Evolutionary conservation across 2,329 filamentous ascomycete genomes (phyloP).

Genomic region (Daldinia sp.): DNA sequence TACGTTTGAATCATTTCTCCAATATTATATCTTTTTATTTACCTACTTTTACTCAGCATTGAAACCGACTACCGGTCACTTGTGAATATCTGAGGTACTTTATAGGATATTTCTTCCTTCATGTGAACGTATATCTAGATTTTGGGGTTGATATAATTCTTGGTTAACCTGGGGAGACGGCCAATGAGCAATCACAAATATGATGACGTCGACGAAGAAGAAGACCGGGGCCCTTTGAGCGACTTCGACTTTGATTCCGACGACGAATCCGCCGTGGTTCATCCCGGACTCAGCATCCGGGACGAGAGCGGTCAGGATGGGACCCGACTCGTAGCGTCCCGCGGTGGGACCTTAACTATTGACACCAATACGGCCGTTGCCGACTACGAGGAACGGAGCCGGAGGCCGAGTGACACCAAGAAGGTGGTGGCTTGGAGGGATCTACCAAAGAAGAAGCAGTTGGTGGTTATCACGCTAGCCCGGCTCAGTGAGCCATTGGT

Average conservation of each 20-base stretch:
- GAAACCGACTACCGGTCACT: neutral
- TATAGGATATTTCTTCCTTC: neutral
- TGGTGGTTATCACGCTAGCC: slow-evolving; percentile 81
- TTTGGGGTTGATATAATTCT: neutral
- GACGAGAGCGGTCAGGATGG: slow-evolving; percentile 33
- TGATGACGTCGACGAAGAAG: slow-evolving; percentile 30
- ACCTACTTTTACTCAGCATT: neutral
- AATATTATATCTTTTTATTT: neutral
- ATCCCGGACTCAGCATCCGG: slow-evolving; percentile 27
- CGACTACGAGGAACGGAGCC: neutral
- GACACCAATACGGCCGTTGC: slow-evolving; percentile 24
- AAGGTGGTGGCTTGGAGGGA: slow-evolving; percentile 48
- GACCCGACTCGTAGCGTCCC: slow-evolving; percentile 24
- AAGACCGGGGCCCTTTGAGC: slow-evolving; percentile 41
- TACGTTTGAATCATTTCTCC: neutral
- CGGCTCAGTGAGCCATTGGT: slow-evolving; percentile 85
- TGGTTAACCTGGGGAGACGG: slow-evolving; percentile 8
- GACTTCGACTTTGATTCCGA: slow-evolving; percentile 34
- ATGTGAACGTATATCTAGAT: slow-evolving; percentile 12
- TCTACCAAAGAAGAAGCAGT: slow-evolving; percentile 80
- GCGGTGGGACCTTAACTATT: slow-evolving; percentile 31
- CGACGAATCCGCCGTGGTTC: slow-evolving; percentile 28
- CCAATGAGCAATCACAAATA: slow-evolving; percentile 38
- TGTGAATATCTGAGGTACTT: neutral
- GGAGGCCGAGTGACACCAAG: slow-evolving; percentile 32